Evolutionary conservation across 495 filamentous ascomycete species (phyloP), one percentile per base, ranked within the genome.

Genomic region (Lentithecium fluviatile): DNA sequence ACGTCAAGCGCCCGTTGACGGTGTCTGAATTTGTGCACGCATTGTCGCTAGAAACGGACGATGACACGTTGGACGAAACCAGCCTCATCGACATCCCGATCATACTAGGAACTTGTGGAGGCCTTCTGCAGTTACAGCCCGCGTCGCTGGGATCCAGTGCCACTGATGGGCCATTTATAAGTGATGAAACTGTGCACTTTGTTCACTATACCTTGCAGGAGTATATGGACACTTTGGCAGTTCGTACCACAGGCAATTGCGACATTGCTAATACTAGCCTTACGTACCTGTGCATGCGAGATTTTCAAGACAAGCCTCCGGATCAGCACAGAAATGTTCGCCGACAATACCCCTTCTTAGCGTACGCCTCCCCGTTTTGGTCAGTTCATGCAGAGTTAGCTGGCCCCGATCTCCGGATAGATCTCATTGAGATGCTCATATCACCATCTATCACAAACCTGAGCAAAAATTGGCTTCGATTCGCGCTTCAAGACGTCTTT

Each of bases 1-100:
- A 34, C 29, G 6, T 51, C 11, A 51, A 51, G 48, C 48, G 19
- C 29, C 48, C 48, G n/a, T 32, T 51, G 48, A 51, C 48, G 12
- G 15, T 34, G 4, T 29, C 48, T 11, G 48, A 29, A 32, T 36
- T 51, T n/a, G 12, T 6, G 6, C 26, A 51, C 5, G 25, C 48
- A 17, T 10, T 51, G n/a, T 34, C 48, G 48, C 23, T 51, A 24
- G 24, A 51, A n/a, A 34, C 15, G 6, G 48, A 32, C 23, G 48
- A 34, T 15, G 6, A 15, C 12, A 12, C 19, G 13, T 25, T 29
- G 26, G 29, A 51, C 11, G 23, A 10, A 7, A 32, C 23, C 19
- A 32, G 29, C 26, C 26, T 51, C 2, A 11, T 51, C 48, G 48
- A 51, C 48, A 51, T 51, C 7, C 6, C 23, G 21, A 51, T 51